Evolutionary conservation across 495 filamentous ascomycete genomes (phyloP).

Genomic region (Podospora pseudopauciseta): DNA sequence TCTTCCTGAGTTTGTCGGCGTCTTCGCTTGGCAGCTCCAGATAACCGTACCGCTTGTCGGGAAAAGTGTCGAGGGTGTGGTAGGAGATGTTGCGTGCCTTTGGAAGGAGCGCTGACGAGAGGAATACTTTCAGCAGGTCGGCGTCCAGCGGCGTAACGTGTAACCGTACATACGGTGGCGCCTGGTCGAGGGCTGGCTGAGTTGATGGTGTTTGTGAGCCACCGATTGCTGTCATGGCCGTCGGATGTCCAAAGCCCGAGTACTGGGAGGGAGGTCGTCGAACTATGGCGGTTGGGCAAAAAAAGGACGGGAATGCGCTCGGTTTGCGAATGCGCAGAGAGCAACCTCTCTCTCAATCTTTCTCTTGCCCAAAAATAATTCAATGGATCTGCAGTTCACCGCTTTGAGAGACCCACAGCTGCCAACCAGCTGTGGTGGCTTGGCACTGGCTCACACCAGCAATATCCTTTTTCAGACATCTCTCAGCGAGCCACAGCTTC

Average conservation of each 20-base stretch:
- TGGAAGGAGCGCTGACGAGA: conserved; percentile 63
- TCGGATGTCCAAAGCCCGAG: neutral
- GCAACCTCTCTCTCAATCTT: neutral
- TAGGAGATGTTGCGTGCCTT: conserved; percentile 75
- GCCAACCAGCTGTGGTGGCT: neutral
- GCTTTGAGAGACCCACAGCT: neutral
- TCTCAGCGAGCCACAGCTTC: too few relatives aligned
- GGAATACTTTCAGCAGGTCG: conserved; percentile 61
- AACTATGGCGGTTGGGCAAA: neutral
- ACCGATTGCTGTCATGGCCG: conserved; percentile 20
- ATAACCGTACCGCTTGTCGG: conserved; percentile 86
- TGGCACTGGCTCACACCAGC: neutral
- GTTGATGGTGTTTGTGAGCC: neutral
- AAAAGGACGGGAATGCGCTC: neutral
- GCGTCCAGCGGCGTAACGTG: conserved; percentile 83
- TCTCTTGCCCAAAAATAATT: neutral
- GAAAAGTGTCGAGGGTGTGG: conserved; percentile 78
- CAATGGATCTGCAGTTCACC: neutral
- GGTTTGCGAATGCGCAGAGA: neutral
- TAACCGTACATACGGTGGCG: conserved; percentile 48
- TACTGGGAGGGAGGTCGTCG: neutral
- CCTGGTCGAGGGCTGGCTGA: conserved; percentile 9
- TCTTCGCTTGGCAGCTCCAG: conserved; percentile 74
- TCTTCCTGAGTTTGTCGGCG: conserved; percentile 85
- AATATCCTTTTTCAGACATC: neutral